These are phyloP conservation scores for Claviceps sp. DNA, from an alignment of 2,329 filamentous ascomycete species.

Conservation along the genomic window DNA sequence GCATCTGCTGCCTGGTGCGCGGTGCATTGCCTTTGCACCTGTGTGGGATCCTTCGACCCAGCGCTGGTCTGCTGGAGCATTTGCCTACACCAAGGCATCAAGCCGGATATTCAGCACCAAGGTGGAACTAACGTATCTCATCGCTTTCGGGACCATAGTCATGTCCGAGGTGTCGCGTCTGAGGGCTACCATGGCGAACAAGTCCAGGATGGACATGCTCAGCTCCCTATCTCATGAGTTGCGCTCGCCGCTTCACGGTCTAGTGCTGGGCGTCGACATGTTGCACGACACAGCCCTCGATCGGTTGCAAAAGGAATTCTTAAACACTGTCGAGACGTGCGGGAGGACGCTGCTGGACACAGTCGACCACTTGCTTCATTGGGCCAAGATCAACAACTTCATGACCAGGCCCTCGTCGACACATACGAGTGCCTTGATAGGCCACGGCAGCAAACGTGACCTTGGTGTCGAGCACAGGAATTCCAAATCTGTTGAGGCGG, in stretches of 20 bases:
- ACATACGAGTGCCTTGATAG: neutral
- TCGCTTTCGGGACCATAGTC: conserved; percentile 38
- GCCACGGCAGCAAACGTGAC: neutral
- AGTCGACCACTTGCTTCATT: conserved; percentile 40
- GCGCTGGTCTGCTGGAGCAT: conserved; percentile 34
- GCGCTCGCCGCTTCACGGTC: conserved; percentile 46
- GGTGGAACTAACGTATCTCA: conserved; percentile 36
- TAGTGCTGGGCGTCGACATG: conserved; percentile 40
- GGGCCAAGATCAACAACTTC: conserved; percentile 38
- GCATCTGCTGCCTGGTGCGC: conserved; percentile 26
- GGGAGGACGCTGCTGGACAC: conserved; percentile 39
- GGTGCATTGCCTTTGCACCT: conserved; percentile 33
- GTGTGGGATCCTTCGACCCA: conserved; percentile 32
- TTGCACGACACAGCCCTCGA: conserved; percentile 36
- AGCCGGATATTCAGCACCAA: conserved; percentile 30
- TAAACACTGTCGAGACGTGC: conserved; percentile 36
- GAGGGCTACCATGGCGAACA: conserved; percentile 22
- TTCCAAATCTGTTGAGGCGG: conserved; percentile 4
- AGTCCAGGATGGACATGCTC: conserved; percentile 43
- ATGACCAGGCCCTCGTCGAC: conserved; percentile 4
- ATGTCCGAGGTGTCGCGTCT: conserved; percentile 43
- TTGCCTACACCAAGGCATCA: conserved; percentile 32
- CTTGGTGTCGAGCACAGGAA: neutral
- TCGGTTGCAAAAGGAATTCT: conserved; percentile 30
- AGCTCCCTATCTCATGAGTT: conserved; percentile 49